Conservation (phyloP, 2,329 filamentous ascomycete genomes). For the Septoria petroselini region DNA sequence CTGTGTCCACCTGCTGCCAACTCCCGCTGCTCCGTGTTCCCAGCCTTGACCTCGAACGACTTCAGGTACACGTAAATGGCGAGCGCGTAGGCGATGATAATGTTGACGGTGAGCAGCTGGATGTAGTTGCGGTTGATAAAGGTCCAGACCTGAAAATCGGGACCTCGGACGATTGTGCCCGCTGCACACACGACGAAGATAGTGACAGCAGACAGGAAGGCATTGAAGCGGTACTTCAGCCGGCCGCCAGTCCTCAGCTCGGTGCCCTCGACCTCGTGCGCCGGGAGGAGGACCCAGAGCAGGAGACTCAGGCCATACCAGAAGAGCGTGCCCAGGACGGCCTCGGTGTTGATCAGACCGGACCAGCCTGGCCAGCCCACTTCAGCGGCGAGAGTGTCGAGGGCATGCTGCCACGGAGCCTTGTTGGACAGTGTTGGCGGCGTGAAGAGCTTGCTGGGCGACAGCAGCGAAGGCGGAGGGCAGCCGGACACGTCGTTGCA, state of each 20-base stretch:
- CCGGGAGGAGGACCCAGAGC: slow-evolving; percentile 74
- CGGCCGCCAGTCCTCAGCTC: slow-evolving; percentile 67
- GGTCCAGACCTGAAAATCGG: slow-evolving; percentile 83
- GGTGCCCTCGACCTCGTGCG: slow-evolving; percentile 66
- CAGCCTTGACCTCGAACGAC: slow-evolving; percentile 78
- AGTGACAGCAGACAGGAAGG: slow-evolving; percentile 70
- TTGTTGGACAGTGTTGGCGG: slow-evolving; percentile 31
- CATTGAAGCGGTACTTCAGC: slow-evolving; percentile 74
- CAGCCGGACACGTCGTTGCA: slow-evolving; percentile 94
- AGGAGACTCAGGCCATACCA: slow-evolving; percentile 76
- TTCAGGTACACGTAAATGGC: slow-evolving; percentile 76
- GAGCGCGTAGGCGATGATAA: slow-evolving; percentile 69
- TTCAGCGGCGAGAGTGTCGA: slow-evolving; percentile 72
- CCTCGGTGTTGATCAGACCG: slow-evolving; percentile 68
- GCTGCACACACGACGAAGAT: slow-evolving; percentile 68
- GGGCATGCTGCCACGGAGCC: slow-evolving; percentile 43
- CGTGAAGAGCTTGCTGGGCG: slow-evolving; percentile 61
- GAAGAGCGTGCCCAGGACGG: slow-evolving; percentile 65
- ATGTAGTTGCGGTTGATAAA: slow-evolving; percentile 91
- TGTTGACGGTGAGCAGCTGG: slow-evolving; percentile 78
- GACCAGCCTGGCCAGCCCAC: slow-evolving; percentile 77
- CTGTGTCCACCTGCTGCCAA: slow-evolving; percentile 77
- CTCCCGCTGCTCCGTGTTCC: slow-evolving; percentile 68
- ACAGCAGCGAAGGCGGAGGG: slow-evolving; percentile 75
- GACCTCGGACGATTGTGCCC: slow-evolving; percentile 72